A percentile compares a stretch with the other conserved stretches of the same genome.
phyloP scores from a whole-genome alignment of 768 basidiomycete species.

The Panus rudis region DNA sequence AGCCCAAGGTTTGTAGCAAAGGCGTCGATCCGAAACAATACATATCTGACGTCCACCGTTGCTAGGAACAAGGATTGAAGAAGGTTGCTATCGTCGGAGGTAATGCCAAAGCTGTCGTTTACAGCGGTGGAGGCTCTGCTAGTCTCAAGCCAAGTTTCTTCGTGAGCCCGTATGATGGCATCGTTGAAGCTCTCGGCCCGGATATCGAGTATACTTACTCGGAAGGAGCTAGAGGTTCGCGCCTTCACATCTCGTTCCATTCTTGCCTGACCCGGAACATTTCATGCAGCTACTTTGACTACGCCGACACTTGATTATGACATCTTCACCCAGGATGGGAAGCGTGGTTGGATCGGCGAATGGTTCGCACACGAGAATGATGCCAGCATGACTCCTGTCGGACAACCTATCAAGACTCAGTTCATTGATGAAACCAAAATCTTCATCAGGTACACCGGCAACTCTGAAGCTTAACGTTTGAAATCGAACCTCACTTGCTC shows the following conservation, averaged over 20 bases:
- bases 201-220: slow-evolving; percentile 53
- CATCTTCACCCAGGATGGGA: slow-evolving; percentile 48
- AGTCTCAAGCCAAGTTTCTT: slow-evolving; percentile 71
- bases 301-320: slow-evolving; percentile 66
- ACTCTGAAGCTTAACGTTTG: not conserved
- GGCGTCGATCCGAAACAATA: not conserved
- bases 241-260: not conserved
- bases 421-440: slow-evolving; percentile 24
- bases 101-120: slow-evolving; percentile 55
- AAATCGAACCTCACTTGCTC: not conserved
- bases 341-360: slow-evolving; percentile 57
- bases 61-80: slow-evolving; percentile 34
- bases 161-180: slow-evolving; percentile 70
- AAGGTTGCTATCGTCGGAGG: slow-evolving; percentile 73
- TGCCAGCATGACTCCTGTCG: slow-evolving; percentile 44
- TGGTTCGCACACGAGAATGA: slow-evolving; percentile 56
- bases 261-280: not conserved
- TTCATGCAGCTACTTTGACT: slow-evolving; percentile 47
- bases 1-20: slow-evolving; percentile 22
- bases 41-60: slow-evolving; percentile 30
- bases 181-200: slow-evolving; percentile 46
- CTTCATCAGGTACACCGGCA: slow-evolving; percentile 24
- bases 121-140: slow-evolving; percentile 70
- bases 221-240: slow-evolving; percentile 62
- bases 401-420: slow-evolving; percentile 26